Base-by-base conservation (phyloP, 179 eudicot genomes). In the Beta macrorhiza region DNA sequence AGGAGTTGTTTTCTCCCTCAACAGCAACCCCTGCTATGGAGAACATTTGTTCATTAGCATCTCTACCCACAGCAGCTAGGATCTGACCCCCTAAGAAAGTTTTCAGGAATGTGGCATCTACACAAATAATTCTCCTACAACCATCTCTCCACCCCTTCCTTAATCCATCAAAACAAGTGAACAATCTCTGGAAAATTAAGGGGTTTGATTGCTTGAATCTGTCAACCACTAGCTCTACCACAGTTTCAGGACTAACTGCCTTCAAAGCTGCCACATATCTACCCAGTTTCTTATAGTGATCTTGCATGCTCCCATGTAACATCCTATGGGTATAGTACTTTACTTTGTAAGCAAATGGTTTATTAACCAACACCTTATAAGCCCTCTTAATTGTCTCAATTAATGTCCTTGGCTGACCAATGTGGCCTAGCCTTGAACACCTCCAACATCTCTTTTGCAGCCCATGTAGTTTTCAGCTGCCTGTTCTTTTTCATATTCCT, bases 251-350 rank as follows among this genome's bases (percentile, higher is more conserved):
- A 10, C 51, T 67, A 19, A 8, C 57, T 1, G 5, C 0, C 15
- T 65, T 25, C 19, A 78, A 16, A 2, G 80, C 80, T 5, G 51
- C 16, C 7, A 67, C 1, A 29, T 65, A 65, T 7, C 73, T 25
- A 0, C 73, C 67, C 1, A 69, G 22, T 37, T 78, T 67, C 49
- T 1, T 5, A 7, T 67, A 78, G 16, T 58, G 82, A 3, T 79
- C 68, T 19, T 69, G 57, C 69, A 70, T 79, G 15, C 76, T 32
- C 0, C 75, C 81, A 78, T 78, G 75, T 37, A 37, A 37, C 42
- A 37, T 37, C 3, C 4, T 37, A 37, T 37, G 42, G 4, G 42
- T 2, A 37, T 7, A 68, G 42, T 67, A 67, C 20, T 78, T 78
- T 5, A 68, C 25, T 51, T 56, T 78, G 55, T 78, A 78, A 22